Evolutionary conservation across 2,329 filamentous ascomycete genomes (phyloP).

Genomic region (Niveomyces coronatus): DNA sequence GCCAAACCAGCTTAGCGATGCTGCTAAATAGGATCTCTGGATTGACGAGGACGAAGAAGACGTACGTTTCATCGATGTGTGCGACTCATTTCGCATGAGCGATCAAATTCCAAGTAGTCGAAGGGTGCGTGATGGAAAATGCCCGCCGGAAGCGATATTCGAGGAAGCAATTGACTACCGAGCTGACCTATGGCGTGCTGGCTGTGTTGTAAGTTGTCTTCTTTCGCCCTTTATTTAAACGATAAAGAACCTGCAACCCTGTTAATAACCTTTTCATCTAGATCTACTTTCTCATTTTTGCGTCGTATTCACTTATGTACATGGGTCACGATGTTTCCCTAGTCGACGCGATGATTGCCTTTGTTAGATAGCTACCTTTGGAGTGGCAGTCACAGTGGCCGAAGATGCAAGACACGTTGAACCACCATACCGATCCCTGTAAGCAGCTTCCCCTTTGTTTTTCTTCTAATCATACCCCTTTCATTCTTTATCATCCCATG

Average conservation of each 20-base stretch:
- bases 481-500: not conserved
- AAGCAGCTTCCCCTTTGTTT: not conserved
- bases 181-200: constrained; percentile 17
- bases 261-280: not conserved
- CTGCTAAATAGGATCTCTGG: not conserved
- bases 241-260: not conserved
- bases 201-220: constrained; percentile 8
- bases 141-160: constrained; percentile 17
- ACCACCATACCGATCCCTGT: not conserved
- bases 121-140: no score
- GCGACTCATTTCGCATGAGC: constrained; percentile 12
- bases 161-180: constrained; percentile 15
- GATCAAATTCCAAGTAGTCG: no score
- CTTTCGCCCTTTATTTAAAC: not conserved
- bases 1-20: not conserved
- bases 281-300: constrained; percentile 12
- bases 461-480: no score
- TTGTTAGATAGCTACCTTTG: constrained; percentile 9
- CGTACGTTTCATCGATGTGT: constrained; percentile 18
- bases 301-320: constrained; percentile 6
- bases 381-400: constrained; percentile 12
- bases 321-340: constrained; percentile 1
- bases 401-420: not conserved
- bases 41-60: constrained; percentile 18
- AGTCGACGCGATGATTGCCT: constrained; percentile 11